Evolutionary conservation across 371 early-diverging fungal genomes (phyloP).

Genomic region (Mortierella sp.): DNA sequence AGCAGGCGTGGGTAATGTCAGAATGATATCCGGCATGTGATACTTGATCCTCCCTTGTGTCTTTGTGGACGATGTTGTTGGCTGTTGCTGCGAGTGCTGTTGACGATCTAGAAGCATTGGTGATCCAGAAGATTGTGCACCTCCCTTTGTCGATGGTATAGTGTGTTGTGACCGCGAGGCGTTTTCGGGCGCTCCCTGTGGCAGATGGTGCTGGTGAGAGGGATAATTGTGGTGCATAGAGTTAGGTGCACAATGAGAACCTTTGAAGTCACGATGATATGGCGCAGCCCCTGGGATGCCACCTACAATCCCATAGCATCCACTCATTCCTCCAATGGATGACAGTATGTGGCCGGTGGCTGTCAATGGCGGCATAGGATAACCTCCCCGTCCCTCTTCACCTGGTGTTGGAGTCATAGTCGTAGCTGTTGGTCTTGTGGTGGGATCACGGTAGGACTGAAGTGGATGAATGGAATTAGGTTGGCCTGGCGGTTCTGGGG

Average conservation of each 20-base stretch:
- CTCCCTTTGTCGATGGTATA: not conserved
- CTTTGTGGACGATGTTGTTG: not conserved
- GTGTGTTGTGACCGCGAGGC: not conserved
- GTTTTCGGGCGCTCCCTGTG: not conserved
- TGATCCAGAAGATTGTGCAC: not conserved
- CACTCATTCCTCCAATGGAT: slow-evolving; percentile 29
- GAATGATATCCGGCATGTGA: slow-evolving; percentile 38
- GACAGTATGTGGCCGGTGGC: slow-evolving; percentile 36
- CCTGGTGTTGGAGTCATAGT: not conserved
- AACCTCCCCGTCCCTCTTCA: not conserved
- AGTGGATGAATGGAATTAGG: not conserved
- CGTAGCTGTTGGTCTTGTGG: not conserved
- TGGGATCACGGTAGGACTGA: slow-evolving; percentile 6
- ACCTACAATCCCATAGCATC: slow-evolving; percentile 30
- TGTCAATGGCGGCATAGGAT: slow-evolving; percentile 4
- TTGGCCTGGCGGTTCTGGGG: slow-evolving; percentile 20
- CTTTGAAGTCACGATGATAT: not conserved
- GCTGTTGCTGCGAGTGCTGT: not conserved
- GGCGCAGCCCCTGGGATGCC: slow-evolving; percentile 10
- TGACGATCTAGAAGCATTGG: slow-evolving; percentile 4
- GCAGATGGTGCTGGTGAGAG: not conserved
- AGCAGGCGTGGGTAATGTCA: slow-evolving; percentile 45
- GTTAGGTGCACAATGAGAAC: not conserved
- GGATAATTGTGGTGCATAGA: too few relatives aligned
- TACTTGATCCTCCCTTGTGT: not conserved